Percentiles rank a stretch among this genome's conserved stretches.
Conservation (phyloP, 306 rosid species). For the Malus sieversii region DNA sequence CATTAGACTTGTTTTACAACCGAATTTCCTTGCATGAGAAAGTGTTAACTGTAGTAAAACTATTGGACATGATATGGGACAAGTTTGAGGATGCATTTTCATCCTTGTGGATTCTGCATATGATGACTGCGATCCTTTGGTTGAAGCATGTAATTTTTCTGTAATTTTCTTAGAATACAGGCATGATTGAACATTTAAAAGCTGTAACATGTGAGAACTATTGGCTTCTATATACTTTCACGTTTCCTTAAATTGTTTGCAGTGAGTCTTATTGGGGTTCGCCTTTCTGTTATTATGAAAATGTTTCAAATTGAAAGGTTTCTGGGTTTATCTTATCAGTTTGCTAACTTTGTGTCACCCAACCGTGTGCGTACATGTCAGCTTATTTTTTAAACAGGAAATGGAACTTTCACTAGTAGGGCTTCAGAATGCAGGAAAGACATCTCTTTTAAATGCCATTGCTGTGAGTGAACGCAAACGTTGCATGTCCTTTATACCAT, state of each 20-base stretch:
- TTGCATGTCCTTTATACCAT: neutral
- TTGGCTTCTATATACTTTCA: neutral
- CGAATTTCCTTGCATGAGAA: neutral
- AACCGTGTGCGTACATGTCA: constrained; percentile 22
- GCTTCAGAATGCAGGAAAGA: constrained; percentile 95
- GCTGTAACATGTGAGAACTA: neutral
- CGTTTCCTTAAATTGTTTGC: neutral
- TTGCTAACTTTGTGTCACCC: neutral
- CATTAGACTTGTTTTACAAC: neutral
- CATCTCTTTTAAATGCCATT: constrained; percentile 79
- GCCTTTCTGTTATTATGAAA: neutral
- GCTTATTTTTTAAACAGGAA: constrained; percentile 89
- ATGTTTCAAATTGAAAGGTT: neutral
- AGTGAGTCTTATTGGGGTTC: neutral
- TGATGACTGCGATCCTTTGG: neutral
- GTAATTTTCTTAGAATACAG: neutral
- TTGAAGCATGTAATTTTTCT: neutral
- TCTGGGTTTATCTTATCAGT: neutral
- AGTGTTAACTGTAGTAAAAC: neutral
- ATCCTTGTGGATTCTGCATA: neutral
- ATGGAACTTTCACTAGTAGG: constrained; percentile 96
- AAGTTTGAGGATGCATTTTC: neutral
- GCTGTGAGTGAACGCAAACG: constrained; percentile 63
- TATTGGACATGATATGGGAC: neutral
- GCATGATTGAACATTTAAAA: neutral